Evolutionary conservation across 305 asterid species (phyloP).

Genomic region (Fraxinus dipetala): DNA sequence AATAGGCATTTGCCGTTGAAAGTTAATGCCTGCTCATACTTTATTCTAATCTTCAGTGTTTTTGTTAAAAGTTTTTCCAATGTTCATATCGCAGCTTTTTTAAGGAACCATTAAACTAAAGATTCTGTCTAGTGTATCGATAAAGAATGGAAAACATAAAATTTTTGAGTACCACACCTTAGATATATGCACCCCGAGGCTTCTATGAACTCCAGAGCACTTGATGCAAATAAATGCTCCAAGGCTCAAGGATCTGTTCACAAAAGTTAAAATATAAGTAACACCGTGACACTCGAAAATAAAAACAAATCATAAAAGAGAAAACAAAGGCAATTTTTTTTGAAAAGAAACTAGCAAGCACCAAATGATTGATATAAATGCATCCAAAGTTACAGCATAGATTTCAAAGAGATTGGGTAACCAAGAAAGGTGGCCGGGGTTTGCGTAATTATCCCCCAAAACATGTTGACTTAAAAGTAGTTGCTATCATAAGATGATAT

Average conservation of each 20-base stretch:
- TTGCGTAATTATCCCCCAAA: background rate
- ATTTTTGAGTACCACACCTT: conserved; percentile 43
- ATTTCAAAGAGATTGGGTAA: background rate
- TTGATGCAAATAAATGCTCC: conserved; percentile 85
- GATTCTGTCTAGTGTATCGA: background rate
- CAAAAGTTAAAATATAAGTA: conserved; percentile 18
- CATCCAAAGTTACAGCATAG: background rate
- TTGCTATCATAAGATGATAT: background rate
- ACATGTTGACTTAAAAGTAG: background rate
- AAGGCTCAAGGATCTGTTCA: conserved; percentile 61
- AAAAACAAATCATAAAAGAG: background rate
- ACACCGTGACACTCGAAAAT: background rate
- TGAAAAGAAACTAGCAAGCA: background rate
- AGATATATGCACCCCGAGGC: conserved; percentile 87
- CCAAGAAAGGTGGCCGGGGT: background rate
- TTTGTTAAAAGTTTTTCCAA: background rate
- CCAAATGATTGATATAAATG: background rate
- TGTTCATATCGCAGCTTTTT: background rate
- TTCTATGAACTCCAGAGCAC: conserved; percentile 89
- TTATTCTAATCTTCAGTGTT: background rate
- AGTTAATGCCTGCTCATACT: background rate
- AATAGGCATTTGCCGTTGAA: background rate
- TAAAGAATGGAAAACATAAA: background rate
- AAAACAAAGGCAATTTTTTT: background rate
- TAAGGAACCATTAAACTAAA: background rate